Conservation (phyloP, 2,329 filamentous ascomycete genomes). For the Fusarium sp. region DNA sequence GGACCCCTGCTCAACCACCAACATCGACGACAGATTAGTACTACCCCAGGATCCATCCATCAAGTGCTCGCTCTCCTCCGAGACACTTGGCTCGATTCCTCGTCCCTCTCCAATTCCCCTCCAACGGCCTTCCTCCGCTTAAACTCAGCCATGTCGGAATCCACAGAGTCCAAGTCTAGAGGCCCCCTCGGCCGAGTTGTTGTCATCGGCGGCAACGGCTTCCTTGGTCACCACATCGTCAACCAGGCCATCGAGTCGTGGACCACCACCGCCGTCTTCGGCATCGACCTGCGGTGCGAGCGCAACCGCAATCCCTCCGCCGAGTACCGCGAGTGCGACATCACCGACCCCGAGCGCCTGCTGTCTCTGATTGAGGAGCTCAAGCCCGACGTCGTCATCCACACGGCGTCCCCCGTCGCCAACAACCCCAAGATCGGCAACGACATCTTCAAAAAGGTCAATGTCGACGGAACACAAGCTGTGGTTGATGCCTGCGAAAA, state of each 20-base stretch:
- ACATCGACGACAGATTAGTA: slow-evolving; percentile 3
- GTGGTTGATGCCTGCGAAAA: slow-evolving; percentile 79
- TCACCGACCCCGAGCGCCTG: slow-evolving; percentile 74
- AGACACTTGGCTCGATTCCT: slow-evolving; percentile 18
- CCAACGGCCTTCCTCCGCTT: neutral
- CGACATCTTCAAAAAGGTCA: slow-evolving; percentile 81
- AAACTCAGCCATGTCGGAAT: slow-evolving; percentile 4
- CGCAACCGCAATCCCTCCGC: slow-evolving; percentile 72
- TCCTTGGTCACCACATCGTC: slow-evolving; percentile 86
- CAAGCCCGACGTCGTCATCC: slow-evolving; percentile 86
- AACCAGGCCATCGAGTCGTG: slow-evolving; percentile 72
- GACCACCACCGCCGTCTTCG: slow-evolving; percentile 68
- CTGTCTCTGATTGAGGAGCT: slow-evolving; percentile 72
- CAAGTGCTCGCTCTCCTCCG: slow-evolving; percentile 11
- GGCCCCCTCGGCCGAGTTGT: slow-evolving; percentile 74
- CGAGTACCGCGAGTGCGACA: slow-evolving; percentile 80
- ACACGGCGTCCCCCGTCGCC: slow-evolving; percentile 82
- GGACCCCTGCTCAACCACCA: slow-evolving; percentile 22
- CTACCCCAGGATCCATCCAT: slow-evolving; percentile 18
- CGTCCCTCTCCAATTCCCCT: slow-evolving; percentile 15
- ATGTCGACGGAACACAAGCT: slow-evolving; percentile 85
- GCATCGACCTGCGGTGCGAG: slow-evolving; percentile 78
- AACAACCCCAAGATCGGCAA: slow-evolving; percentile 67
- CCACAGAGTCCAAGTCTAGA: slow-evolving; percentile 41
- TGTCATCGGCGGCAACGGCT: slow-evolving; percentile 86